Conservation (phyloP, 768 basidiomycete genomes). For the Podaxis pistillaris region DNA sequence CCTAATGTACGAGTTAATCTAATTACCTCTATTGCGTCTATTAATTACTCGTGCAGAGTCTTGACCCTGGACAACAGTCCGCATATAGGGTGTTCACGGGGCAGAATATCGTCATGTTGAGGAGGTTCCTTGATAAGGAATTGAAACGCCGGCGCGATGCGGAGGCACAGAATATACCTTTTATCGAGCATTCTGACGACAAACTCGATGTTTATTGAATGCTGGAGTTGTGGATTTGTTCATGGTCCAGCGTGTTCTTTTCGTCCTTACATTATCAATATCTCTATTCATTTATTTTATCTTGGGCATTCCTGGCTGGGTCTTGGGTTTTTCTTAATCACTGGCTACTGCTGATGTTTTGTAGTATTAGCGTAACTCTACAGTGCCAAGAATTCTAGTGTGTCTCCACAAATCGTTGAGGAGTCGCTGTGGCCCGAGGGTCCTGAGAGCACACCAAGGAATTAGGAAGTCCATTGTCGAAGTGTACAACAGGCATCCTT, state of each 20-base stretch:
- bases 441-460: too few relatives aligned
- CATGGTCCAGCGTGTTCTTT: neutral
- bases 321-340: too few relatives aligned
- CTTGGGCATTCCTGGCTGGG: neutral
- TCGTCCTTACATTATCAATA: neutral
- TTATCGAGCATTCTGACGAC: conserved; percentile 60
- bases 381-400: too few relatives aligned
- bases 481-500: too few relatives aligned
- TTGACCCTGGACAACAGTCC: conserved; percentile 62
- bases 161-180: conserved; percentile 60
- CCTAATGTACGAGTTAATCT: conserved; percentile 51
- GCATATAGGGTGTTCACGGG: conserved; percentile 82
- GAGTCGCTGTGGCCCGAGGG: too few relatives aligned
- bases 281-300: neutral
- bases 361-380: too few relatives aligned
- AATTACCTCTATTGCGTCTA: conserved; percentile 1
- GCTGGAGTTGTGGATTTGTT: neutral
- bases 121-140: conserved; percentile 73
- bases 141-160: conserved; percentile 53
- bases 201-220: conserved; percentile 57
- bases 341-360: too few relatives aligned
- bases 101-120: conserved; percentile 57
- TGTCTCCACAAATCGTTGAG: too few relatives aligned
- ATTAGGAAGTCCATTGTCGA: too few relatives aligned
- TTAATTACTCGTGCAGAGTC: conserved; percentile 42